Evolutionary conservation across 2,329 filamentous ascomycete species (phyloP).

Genomic region (Simplicillium sp.): DNA sequence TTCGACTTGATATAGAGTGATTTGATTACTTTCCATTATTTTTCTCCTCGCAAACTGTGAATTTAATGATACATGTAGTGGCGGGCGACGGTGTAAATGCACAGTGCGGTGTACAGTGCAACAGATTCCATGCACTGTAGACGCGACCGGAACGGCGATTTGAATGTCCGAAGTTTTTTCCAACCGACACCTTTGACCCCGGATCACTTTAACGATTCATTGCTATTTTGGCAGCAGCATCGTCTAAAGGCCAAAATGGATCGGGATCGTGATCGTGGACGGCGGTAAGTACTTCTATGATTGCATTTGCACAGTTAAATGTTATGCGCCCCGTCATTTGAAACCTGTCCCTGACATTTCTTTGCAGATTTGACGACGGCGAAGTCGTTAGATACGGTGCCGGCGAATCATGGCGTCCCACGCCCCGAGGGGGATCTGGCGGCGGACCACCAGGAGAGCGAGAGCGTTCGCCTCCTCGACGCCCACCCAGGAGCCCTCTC

Average conservation of each 20-base stretch:
- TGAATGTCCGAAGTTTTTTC: not conserved
- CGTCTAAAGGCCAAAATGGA: conserved; percentile 4
- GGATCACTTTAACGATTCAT: not conserved
- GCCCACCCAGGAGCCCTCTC: not conserved
- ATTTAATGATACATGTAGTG: too few relatives aligned
- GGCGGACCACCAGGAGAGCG: conserved; percentile 21
- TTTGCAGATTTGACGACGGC: conserved; percentile 46
- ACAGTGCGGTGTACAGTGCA: not conserved
- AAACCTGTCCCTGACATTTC: not conserved
- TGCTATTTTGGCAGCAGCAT: not conserved
- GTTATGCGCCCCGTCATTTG: not conserved
- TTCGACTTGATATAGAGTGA: not conserved
- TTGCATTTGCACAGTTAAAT: not conserved
- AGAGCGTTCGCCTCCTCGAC: conserved; percentile 15
- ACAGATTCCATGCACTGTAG: not conserved
- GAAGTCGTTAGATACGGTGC: conserved; percentile 54
- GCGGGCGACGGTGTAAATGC: not conserved
- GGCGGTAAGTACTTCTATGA: conserved; percentile 6
- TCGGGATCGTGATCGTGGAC: conserved; percentile 9
- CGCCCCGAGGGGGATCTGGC: conserved; percentile 29
- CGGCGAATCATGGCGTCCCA: conserved; percentile 52
- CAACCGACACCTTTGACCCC: not conserved
- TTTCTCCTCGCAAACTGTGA: not conserved
- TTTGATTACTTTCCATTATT: not conserved
- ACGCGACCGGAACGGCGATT: not conserved